Evolutionary conservation across 176 grass and related monocot genomes (phyloP), one percentile per base, ranked within the genome.

Genomic region (Tillandsia leiboldiana): DNA sequence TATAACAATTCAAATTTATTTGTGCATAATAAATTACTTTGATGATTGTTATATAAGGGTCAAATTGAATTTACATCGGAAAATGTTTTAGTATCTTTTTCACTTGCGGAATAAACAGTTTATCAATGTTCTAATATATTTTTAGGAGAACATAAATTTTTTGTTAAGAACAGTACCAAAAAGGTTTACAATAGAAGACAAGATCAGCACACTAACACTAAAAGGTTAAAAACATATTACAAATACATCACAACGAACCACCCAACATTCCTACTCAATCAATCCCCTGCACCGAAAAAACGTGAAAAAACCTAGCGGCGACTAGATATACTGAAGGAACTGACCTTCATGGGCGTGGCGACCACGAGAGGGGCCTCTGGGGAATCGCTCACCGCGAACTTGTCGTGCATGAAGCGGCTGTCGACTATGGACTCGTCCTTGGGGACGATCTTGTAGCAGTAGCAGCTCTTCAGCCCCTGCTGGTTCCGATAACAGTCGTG

Each of bases 401-500:
- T 92, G 10, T 97, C 93, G 0, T 97, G 93, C 93, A 97, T 97
- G 63, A 97, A 92, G 2, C 81, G 72, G 28, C 87, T 90, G 17
- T 85, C 91, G 0, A 96, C 91, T 3, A 94, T 94, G 0, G 86
- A 89, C 51, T 94, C 86, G 1, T 89, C 75, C 71, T 90, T 97
- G n/a, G 87, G 94, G 28, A 97, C 88, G 22, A 97, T 87, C 56
- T 90, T 94, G 66, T 94, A 93, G 42, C 94, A 99, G 12, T 99
- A 99, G 49, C 94, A 93, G 51, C 86, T 99, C 63, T 93, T 99
- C 1, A 97, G 80, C 1, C 89, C 93, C 49, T 92, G 83, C 72
- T 97, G 89, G 64, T 77, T 77, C 73, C 81, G 82, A 61, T 93
- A 97, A 66, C 94, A 92, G 15, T 90, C 90, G 5, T 90, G 95